phyloP scores from a whole-genome alignment of 768 basidiomycete genomes.

The Dacryopinax spathularia region DNA sequence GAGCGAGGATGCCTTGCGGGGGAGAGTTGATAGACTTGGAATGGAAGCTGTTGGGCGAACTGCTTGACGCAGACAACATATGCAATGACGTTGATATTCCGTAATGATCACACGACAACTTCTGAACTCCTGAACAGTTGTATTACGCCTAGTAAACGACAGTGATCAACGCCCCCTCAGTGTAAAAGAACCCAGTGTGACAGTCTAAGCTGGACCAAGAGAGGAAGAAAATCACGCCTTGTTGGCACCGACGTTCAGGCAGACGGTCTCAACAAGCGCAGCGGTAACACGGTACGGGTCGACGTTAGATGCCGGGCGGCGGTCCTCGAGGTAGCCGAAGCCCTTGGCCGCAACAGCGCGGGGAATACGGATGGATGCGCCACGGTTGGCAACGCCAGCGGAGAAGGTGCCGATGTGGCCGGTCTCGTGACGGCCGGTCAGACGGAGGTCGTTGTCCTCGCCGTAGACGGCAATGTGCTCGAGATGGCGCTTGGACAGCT shows the following conservation, averaged over 20 bases:
- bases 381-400: slow-evolving; percentile 93
- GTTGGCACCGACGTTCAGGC: slow-evolving; percentile 17
- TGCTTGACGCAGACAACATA: too few species aligned
- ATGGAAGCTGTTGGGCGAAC: too few species aligned
- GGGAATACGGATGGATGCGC: slow-evolving; percentile 91
- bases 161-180: too few species aligned
- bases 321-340: slow-evolving; percentile 90
- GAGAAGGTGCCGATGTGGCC: slow-evolving; percentile 84
- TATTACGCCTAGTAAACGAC: too few species aligned
- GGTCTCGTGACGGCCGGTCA: slow-evolving; percentile 96
- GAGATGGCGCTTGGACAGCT: slow-evolving; percentile 75
- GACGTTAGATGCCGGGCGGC: slow-evolving; percentile 95
- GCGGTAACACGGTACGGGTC: slow-evolving; percentile 76
- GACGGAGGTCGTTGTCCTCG: slow-evolving; percentile 89
- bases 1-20: too few species aligned
- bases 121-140: too few species aligned
- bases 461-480: slow-evolving; percentile 97
- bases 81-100: too few species aligned
- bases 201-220: not conserved
- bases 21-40: too few species aligned
- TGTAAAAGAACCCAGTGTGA: too few species aligned
- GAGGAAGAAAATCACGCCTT: not conserved
- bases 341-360: slow-evolving; percentile 85
- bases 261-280: slow-evolving; percentile 79
- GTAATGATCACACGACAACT: too few species aligned